Evolutionary conservation across 2,329 filamentous ascomycete species (phyloP).

Genomic region (Fusarium neocosmosporiellum): DNA sequence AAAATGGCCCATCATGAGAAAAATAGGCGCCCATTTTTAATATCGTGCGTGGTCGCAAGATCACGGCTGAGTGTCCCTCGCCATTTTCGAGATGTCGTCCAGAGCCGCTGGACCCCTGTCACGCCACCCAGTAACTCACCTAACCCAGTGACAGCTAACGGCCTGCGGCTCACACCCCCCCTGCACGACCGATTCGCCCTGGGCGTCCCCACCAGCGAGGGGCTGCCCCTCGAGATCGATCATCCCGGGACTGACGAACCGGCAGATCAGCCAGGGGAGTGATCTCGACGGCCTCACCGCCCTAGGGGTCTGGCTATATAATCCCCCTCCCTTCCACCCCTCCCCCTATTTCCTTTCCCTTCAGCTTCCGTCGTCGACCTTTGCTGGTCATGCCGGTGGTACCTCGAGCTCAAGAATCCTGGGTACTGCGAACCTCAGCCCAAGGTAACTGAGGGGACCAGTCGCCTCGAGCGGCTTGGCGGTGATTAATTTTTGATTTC

Average conservation of each 20-base stretch:
- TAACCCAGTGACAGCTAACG: constrained; percentile 12
- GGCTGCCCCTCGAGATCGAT: not conserved
- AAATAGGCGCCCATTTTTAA: not conserved
- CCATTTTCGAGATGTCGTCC: constrained; percentile 9
- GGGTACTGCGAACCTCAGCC: constrained; percentile 14
- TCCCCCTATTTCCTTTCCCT: not conserved
- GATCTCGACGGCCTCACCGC: constrained; percentile 27
- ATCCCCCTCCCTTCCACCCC: not conserved
- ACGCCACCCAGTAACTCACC: constrained; percentile 1
- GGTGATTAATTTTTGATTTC: constrained; percentile 30
- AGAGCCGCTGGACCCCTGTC: not conserved
- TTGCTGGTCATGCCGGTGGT: constrained; percentile 11
- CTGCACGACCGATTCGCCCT: not conserved
- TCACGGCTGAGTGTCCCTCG: constrained; percentile 19
- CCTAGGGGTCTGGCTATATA: constrained; percentile 5
- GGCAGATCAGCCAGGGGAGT: constrained; percentile 30
- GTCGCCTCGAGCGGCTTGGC: not conserved
- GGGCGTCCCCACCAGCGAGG: not conserved
- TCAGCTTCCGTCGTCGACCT: not conserved
- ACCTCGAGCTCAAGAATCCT: constrained; percentile 21
- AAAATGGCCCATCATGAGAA: not conserved
- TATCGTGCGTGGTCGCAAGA: constrained; percentile 8
- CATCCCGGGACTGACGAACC: not conserved
- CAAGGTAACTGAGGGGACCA: not conserved
- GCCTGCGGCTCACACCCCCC: not conserved